Base-by-base conservation (phyloP, 148 eudicot genomes). In the Amaranthus hypochondriacus region DNA sequence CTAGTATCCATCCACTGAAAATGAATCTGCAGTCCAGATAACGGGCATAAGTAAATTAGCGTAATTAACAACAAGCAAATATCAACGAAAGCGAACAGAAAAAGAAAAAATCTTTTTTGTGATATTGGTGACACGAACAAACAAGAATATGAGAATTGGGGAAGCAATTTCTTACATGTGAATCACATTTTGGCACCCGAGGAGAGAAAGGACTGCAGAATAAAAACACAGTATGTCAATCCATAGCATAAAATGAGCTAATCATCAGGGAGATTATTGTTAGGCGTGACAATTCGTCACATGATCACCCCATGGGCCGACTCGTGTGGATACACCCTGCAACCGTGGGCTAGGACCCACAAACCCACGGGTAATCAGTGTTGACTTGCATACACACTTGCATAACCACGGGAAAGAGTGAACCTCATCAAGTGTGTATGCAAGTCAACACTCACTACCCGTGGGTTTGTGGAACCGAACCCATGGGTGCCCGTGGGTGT, bases 1-100 rank as follows among this genome's bases (percentile, higher is more conserved):
- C 97, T 57, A 95, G 99, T 54, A 95, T 68, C 99, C 97, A 95
- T 82, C 97, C 97, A 79, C 97, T 86, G 57, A 87, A 66, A 56
- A 92, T 75, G 83, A 92, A 92, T 85, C 97, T 95, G 99, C 80
- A 83, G 18, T 64, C 6, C 48, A 74, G 44, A 15, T 72, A 66
- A 48, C 56, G 14, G 49, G 49, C 13, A 59, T 54, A 8, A 11
- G 56, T 46, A 6, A 28, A 44, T 42, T 46, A 61, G 43, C 73
- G 62, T 11, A 51, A 53, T 1, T 4, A 39, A 51, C 28, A 3
- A 62, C 49, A 51, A 62, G 43, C 18, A 10, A 72, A 44, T 49
- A 47, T 49, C 50, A 47, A 49, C 47, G 76, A 21, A 71, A 28
- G 39, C 39, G 62, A 48, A 15, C 4, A 18, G 59, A 51, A 12